A percentile compares a stretch with the other conserved stretches of the same genome.
These are phyloP conservation scores for Mangifera indica DNA, from an alignment of 345 rosid genomes.

Conservation along the genomic window DNA sequence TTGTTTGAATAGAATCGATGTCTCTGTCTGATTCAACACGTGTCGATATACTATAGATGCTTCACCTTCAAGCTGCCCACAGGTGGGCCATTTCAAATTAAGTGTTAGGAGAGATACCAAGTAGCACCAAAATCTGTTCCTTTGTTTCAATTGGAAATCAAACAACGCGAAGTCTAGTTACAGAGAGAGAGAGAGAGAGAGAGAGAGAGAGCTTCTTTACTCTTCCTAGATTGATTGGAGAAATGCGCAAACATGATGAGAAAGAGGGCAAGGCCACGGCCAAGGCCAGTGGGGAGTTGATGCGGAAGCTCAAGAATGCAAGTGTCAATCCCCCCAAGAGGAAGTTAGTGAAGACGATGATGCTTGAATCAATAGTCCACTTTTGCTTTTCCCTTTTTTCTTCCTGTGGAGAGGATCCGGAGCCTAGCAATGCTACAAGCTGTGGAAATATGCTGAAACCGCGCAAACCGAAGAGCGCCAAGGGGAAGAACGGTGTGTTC, in stretches of 20 bases:
- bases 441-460: not conserved
- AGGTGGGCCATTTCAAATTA: no score
- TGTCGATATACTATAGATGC: not conserved
- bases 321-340: constrained; percentile 21
- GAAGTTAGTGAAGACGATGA: constrained; percentile 23
- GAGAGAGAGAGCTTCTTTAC: not conserved
- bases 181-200: not conserved
- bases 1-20: no score
- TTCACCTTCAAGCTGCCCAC: not conserved
- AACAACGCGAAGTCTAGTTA: not conserved
- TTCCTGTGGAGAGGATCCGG: not conserved
- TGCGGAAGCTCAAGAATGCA: constrained; percentile 10
- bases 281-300: not conserved
- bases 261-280: not conserved
- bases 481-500: not conserved
- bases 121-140: not conserved
- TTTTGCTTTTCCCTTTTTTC: not conserved
- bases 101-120: not conserved
- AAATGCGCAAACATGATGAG: not conserved
- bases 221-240: not conserved
- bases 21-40: not conserved
- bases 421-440: not conserved
- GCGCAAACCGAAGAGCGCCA: not conserved
- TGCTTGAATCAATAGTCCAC: not conserved
- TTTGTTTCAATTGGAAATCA: not conserved